Base-by-base conservation (phyloP, 2,329 filamentous ascomycete species). In the Beauveria rudraprayagi region DNA sequence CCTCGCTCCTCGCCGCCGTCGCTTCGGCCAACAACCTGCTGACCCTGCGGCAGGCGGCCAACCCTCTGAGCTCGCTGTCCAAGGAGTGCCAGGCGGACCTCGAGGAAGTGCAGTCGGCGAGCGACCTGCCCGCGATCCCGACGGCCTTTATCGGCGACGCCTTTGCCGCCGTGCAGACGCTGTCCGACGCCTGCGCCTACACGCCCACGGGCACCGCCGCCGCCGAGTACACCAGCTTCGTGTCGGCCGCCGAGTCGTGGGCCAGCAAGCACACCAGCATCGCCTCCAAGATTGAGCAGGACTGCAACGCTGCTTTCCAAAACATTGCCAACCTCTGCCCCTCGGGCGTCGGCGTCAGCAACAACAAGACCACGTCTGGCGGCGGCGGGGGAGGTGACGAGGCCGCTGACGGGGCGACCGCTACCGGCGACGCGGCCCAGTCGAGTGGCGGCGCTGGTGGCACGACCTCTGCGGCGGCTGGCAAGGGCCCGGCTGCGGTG, bases 361-460 rank as follows among this genome's bases (percentile, higher is more conserved):
- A 9, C 9, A 24, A 16, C 40, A 46, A 22, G 22, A 37, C 37
- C 9, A 43, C 53, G n/a, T 17, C 52, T 5, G 10, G 34, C 40
- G 17, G 14, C 22, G 22, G 22, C 22, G 22, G 22, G 2, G 22
- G 5, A 6, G 19, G 6, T 9, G 40, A 17, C 40, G n/a, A 26
- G 37, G 17, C n/a, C 5, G 24, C 30, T 0, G 28, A 76, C 79
- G 61, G 67, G 82, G 61, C 76, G 73, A 62, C 19, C 6, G 17
- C 51, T 34, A 41, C 24, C 6, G 22, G 19, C 37, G 52, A 37
- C 51, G 11, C 5, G 37, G 19, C 34, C 8, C 26, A 22, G 50
- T 11, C 50, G 26, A 30, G 17, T 22, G 30, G 53, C 28, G 40
- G 24, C 0, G 40, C 57, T 26, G 56, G 30, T 16, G 56, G 30